Percentiles rank a stretch among this genome's conserved stretches.
These are phyloP conservation scores for Turnera subulata DNA, from an alignment of 345 rosid genomes.

Conservation along the genomic window DNA sequence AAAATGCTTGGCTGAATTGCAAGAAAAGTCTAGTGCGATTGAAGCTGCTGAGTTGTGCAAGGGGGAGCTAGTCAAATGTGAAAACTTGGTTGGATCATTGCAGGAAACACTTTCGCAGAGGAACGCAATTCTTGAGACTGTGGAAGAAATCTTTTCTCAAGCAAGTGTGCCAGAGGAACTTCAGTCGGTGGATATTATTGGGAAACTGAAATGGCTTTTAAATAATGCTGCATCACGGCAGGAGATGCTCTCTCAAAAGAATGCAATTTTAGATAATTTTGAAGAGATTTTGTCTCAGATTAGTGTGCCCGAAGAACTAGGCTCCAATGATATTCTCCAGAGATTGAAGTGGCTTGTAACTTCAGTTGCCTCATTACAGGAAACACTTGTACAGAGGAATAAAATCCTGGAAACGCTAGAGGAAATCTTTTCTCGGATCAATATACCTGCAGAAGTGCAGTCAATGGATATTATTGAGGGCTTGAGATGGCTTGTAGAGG, in stretches of 20 bases:
- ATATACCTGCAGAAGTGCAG: slow-evolving; percentile 15
- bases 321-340: slow-evolving; percentile 14
- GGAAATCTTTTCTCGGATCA: slow-evolving; percentile 15
- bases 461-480: slow-evolving; percentile 14
- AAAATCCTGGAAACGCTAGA: slow-evolving; percentile 12
- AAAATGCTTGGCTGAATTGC: slow-evolving; percentile 54
- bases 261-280: slow-evolving; percentile 7
- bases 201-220: slow-evolving; percentile 46
- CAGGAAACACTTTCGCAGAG: slow-evolving; percentile 52
- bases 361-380: slow-evolving; percentile 18
- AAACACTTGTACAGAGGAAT: slow-evolving; percentile 15
- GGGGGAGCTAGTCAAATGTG: slow-evolving; percentile 54
- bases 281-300: slow-evolving; percentile 23
- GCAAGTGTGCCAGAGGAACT: slow-evolving; percentile 50
- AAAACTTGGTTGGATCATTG: slow-evolving; percentile 48
- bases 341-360: slow-evolving; percentile 20
- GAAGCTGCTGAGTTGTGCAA: slow-evolving; percentile 49
- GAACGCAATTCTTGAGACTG: slow-evolving; percentile 46
- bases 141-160: slow-evolving; percentile 50
- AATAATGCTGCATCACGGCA: slow-evolving; percentile 15
- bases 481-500: slow-evolving; percentile 46
- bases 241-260: slow-evolving; percentile 14
- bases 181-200: slow-evolving; percentile 46
- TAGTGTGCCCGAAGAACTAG: slow-evolving; percentile 12
- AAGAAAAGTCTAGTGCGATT: slow-evolving; percentile 53